These are phyloP conservation scores for Xylaria cubensis DNA, from an alignment of 495 filamentous ascomycete genomes.

Conservation along the genomic window DNA sequence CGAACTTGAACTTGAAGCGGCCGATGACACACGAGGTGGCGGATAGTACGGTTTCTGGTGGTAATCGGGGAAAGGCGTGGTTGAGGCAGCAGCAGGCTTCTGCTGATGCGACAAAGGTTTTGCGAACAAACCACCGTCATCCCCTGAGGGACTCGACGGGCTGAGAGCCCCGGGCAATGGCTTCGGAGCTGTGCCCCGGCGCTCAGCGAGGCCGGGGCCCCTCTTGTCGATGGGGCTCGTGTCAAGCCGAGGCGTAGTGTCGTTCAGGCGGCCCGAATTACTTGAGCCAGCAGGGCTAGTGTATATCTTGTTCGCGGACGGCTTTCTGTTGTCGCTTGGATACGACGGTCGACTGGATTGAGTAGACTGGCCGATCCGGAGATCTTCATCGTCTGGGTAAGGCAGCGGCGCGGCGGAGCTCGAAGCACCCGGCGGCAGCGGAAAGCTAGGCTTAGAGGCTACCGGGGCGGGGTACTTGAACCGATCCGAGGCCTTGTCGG, in stretches of 20 bases:
- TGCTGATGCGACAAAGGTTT: slow-evolving; percentile 51
- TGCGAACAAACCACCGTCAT: slow-evolving; percentile 75
- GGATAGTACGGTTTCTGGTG: slow-evolving; percentile 58
- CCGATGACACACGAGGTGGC: slow-evolving; percentile 51
- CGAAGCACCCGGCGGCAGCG: slow-evolving; percentile 66
- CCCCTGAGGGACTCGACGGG: slow-evolving; percentile 72
- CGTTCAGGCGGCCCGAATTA: slow-evolving; percentile 43
- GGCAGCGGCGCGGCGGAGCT: slow-evolving; percentile 71
- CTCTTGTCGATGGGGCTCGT: slow-evolving; percentile 58
- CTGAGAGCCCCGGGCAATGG: slow-evolving; percentile 67
- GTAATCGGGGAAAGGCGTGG: slow-evolving; percentile 53
- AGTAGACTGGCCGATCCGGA: slow-evolving; percentile 44
- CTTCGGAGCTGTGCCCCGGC: slow-evolving; percentile 75
- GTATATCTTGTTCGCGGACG: slow-evolving; percentile 45
- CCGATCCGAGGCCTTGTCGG: slow-evolving; percentile 50
- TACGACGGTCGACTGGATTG: slow-evolving; percentile 54
- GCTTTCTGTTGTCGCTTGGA: slow-evolving; percentile 48
- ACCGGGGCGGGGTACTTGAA: slow-evolving; percentile 57
- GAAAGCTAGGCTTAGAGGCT: slow-evolving; percentile 57
- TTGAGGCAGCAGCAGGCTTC: slow-evolving; percentile 40
- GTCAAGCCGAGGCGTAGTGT: slow-evolving; percentile 52
- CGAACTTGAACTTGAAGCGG: slow-evolving; percentile 55
- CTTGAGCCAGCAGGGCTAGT: slow-evolving; percentile 44
- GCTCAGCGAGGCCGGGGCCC: slow-evolving; percentile 66
- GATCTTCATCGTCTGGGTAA: slow-evolving; percentile 76